Percentiles rank a stretch among this genome's conserved stretches.
These are phyloP conservation scores for Yarrowia osloensis DNA, from an alignment of 805 yeast genomes.

Conservation along the genomic window DNA sequence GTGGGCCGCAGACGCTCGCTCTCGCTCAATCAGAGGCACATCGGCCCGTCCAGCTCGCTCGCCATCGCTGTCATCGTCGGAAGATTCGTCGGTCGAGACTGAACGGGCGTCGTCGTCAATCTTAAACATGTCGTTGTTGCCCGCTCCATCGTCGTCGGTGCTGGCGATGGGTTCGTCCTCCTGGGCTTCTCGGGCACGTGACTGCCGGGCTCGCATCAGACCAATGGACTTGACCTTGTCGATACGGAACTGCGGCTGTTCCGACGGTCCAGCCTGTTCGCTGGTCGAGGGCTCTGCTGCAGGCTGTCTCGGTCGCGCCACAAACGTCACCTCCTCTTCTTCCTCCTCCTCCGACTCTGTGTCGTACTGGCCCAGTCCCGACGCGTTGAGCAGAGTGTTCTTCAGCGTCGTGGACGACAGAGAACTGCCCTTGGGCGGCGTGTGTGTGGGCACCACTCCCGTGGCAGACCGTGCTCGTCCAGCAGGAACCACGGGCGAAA, in stretches of 20 bases:
- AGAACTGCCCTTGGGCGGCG: conserved; percentile 5
- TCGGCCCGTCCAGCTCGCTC: not conserved
- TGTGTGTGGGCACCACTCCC: not conserved
- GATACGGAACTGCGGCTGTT: conserved; percentile 1
- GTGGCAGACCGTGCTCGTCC: not conserved
- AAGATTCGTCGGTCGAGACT: conserved; percentile 13
- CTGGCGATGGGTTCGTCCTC: not conserved
- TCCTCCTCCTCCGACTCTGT: conserved; percentile 20
- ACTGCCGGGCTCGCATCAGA: conserved; percentile 12
- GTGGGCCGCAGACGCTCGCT: conserved; percentile 9
- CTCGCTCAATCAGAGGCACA: conserved; percentile 12
- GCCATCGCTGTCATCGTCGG: conserved; percentile 28
- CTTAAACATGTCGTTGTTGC: not conserved
- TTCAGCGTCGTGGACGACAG: conserved; percentile 25
- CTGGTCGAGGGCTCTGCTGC: not conserved
- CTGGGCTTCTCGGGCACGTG: conserved; percentile 3
- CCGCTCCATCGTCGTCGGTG: conserved; percentile 1
- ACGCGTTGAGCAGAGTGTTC: conserved; percentile 29
- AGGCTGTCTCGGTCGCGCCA: not conserved
- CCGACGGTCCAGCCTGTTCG: not conserved
- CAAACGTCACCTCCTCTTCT: conserved; percentile 1
- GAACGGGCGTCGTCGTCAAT: not conserved
- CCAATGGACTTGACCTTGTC: conserved; percentile 21
- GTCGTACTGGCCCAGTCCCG: conserved; percentile 5
- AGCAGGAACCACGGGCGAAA: not conserved